Percentiles rank a stretch among this genome's conserved stretches.
These are phyloP conservation scores for Jatropha podagrica DNA, from an alignment of 441 rosid species.

Conservation along the genomic window DNA sequence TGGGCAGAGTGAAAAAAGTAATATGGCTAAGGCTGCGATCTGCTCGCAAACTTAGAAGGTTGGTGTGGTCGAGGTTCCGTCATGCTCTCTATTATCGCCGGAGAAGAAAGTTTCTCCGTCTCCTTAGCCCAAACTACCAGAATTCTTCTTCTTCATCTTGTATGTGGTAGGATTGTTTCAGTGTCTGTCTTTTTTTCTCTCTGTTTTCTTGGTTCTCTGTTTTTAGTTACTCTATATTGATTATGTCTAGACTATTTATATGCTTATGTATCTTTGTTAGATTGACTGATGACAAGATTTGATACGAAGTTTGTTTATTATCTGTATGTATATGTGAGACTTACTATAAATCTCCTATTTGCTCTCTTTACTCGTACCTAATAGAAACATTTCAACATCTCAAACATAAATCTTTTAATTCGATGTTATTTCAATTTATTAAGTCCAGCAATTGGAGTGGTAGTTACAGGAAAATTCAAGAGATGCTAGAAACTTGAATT, in stretches of 20 bases:
- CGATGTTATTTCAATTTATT: neutral
- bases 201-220: neutral
- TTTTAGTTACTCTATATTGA: neutral
- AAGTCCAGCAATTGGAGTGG: neutral
- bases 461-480: neutral
- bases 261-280: neutral
- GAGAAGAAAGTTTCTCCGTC: constrained; percentile 44
- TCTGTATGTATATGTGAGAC: neutral
- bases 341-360: neutral
- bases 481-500: neutral
- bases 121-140: constrained; percentile 23
- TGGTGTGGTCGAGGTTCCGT: constrained; percentile 57
- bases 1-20: constrained; percentile 46
- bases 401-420: neutral
- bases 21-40: constrained; percentile 45
- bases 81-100: constrained; percentile 37
- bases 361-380: neutral
- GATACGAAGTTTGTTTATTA: neutral
- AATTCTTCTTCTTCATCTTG: constrained; percentile 30
- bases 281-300: neutral
- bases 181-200: neutral
- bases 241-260: neutral
- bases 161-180: constrained; percentile 33
- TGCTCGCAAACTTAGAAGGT: constrained; percentile 43
- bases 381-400: neutral